Base-by-base conservation (phyloP, 306 rosid species). In the Vicia sativa region DNA sequence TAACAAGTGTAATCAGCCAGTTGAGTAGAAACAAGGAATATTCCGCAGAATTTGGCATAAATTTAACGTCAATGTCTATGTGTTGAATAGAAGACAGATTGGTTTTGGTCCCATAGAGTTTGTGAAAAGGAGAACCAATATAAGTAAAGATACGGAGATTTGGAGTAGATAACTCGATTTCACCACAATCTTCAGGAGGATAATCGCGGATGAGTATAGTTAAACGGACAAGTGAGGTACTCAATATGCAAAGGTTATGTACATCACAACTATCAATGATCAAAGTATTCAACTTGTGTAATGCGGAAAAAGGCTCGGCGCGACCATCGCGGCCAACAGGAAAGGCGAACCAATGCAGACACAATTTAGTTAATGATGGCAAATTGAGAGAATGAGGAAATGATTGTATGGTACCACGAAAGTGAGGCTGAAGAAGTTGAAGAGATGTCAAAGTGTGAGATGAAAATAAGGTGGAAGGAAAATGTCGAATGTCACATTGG, bases 361-460 rank as follows among this genome's bases (percentile, higher is more conserved):
- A 39, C 54, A 74, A 49, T 12, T 25, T 15, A 0, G 49, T 58
- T 46, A 74, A 46, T 2, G 68, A 26, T 4, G 54, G 21, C 8
- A 74, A 60, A 16, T 57, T 25, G 4, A 67, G 37, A 46, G 23
- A 46, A 46, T 8, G 3, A 25, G 26, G n/a, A 49, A 16, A 49
- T 15, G 7, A 8, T 9, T 31, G 45, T 18, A 10, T 18, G 0
- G 1, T 16, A 9, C 2, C 0, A n/a, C 8, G 2, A 23, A 23
- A 23, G 1, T 23, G 2, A 23, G 2, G 4, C 12, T 1, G 15
- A 0, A 25, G 14, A 10, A 74, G 72, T 14, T 34, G 9, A 5
- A 74, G 67, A 74, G 78, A 74, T 0, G 67, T 74, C 3, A 65
- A 45, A 2, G 61, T 56, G 0, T 7, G 46, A 29, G 73, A 74